A percentile compares a stretch with the other conserved stretches of the same genome.
Evolutionary conservation across 306 rosid genomes (phyloP).

Genomic region (Chamaecrista fasciculata): DNA sequence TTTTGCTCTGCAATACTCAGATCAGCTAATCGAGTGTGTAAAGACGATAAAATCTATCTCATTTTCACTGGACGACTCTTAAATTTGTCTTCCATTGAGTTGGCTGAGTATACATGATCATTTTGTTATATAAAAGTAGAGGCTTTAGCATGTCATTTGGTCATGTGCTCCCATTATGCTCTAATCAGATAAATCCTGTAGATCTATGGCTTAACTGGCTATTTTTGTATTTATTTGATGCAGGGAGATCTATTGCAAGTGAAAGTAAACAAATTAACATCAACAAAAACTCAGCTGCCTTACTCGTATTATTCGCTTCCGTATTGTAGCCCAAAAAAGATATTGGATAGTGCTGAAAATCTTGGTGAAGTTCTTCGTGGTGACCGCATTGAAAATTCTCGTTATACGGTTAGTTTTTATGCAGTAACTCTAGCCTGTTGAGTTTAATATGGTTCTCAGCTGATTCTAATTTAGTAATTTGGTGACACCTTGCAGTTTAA

Average conservation of each 20-base stretch:
- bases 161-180: neutral
- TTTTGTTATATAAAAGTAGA: neutral
- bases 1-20: neutral
- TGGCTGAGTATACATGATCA: neutral
- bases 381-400: conserved; percentile 94
- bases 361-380: conserved; percentile 99
- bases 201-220: conserved; percentile 19
- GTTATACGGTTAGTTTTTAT: conserved; percentile 60
- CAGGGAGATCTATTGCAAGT: conserved; percentile 89
- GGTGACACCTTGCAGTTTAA: conserved; percentile 62
- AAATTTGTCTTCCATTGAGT: neutral
- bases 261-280: conserved; percentile 92
- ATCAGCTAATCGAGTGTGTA: neutral
- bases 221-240: conserved; percentile 33
- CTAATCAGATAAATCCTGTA: neutral
- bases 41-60: neutral
- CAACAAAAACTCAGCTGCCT: conserved; percentile 95
- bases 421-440: neutral
- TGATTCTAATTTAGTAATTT: conserved; percentile 1
- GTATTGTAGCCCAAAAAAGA: conserved; percentile 59
- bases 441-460: conserved; percentile 24
- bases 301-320: conserved; percentile 89
- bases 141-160: neutral
- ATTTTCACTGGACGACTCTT: neutral
- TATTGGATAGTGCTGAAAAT: conserved; percentile 88